Conservation (phyloP, 371 early-diverging fungal species). For the Phascolomyces articulosus region DNA sequence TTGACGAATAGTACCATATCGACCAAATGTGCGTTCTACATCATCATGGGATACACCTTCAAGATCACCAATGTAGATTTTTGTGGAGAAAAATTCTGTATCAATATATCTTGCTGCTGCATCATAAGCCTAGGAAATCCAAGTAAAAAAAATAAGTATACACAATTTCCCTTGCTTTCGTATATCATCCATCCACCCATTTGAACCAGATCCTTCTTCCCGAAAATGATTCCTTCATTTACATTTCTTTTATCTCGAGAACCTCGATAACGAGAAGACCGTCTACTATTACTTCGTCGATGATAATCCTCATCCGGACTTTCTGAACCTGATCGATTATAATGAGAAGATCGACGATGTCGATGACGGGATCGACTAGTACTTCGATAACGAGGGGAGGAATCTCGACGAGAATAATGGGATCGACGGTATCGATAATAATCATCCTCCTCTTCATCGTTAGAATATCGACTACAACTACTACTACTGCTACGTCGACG, state of each 20-base stretch:
- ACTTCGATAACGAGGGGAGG: constrained; percentile 5
- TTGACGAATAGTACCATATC: constrained; percentile 54
- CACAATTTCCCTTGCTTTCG: background rate
- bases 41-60: constrained; percentile 37
- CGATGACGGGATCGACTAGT: background rate
- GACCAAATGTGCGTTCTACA: constrained; percentile 46
- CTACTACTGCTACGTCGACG: no score
- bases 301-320: constrained; percentile 19
- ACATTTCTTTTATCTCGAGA: background rate
- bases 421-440: constrained; percentile 76
- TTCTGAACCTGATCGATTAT: constrained; percentile 35
- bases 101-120: constrained; percentile 62
- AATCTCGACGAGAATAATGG: background rate
- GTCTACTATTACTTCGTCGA: constrained; percentile 14
- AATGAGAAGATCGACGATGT: constrained; percentile 28
- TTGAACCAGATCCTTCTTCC: no score
- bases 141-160: background rate
- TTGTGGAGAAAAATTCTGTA: constrained; percentile 60
- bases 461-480: constrained; percentile 24
- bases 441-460: constrained; percentile 45
- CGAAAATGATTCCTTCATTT: background rate
- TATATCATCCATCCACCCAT: background rate
- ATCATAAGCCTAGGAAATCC: constrained; percentile 41
- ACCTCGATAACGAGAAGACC: constrained; percentile 4
- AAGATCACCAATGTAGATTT: constrained; percentile 60